Evolutionary conservation across 805 yeast genomes (phyloP), one percentile per base, ranked within the genome.

Genomic region (Ogataea nakhonphanomensis): DNA sequence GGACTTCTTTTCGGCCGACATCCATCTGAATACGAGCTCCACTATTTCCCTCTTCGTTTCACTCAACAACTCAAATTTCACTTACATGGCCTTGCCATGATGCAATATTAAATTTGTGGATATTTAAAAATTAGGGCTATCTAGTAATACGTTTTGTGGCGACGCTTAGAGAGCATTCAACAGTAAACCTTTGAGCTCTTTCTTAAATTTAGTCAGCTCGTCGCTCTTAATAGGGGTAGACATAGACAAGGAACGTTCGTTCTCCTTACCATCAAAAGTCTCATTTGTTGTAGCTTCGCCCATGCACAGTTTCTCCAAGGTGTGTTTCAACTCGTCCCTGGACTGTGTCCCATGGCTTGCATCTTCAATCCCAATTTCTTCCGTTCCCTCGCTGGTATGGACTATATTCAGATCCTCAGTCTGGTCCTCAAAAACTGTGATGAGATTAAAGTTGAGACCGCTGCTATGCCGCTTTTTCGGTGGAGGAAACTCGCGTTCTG

Each of bases 391-490:
- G 11, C 45, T 52, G 3, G 51, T 39, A 25, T 47, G 49, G 9
- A 47, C 44, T 22, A 46, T 11, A 23, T 27, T 31, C n/a, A 35
- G 34, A 8, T 25, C 15, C 14, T 37, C 46, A 3, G 41, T 11
- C 8, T 28, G 39, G 22, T 49, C 53, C 38, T 47, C 48, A 25
- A 45, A 45, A 12, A 47, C 53, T 2, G 50, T 47, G 26, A 61
- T 48, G 25, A 61, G 39, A 30, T 58, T 56, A 42, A 61, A 52
- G 21, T 52, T 53, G 21, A 59, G 44, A 2, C 65, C 65, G 41
- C 61, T 60, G 35, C 62, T 57, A 17, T 50, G 43, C 29, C 65
- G 42, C 24, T 47, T 48, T 15, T 50, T 43, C 1, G 48, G 32
- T 2, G 32, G 25, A 6, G 39, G 41, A 11, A 42, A 33, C 25